phyloP scores from a whole-genome alignment of 106 monocot species.

The Platanthera guangdongensis region DNA sequence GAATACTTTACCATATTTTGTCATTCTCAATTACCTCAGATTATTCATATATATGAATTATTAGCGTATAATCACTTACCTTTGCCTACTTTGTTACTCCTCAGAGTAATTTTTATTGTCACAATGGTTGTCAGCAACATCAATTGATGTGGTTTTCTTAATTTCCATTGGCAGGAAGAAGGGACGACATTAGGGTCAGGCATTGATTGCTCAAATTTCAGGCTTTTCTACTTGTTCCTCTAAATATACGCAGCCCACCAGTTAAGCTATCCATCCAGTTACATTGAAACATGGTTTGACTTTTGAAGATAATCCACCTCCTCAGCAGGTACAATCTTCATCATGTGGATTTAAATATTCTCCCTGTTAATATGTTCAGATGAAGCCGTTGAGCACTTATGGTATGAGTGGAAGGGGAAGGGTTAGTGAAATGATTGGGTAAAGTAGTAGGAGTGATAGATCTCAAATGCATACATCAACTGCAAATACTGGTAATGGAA shows the following conservation, averaged over 20 bases:
- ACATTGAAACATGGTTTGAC: not conserved
- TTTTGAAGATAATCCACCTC: not conserved
- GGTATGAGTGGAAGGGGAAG: not conserved
- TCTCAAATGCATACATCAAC: not conserved
- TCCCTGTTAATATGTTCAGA: not conserved
- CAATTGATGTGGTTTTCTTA: not conserved
- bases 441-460: not conserved
- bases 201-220: not conserved
- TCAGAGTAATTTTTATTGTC: constrained; percentile 1
- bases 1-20: not conserved
- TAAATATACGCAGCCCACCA: not conserved
- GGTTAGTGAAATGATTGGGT: not conserved
- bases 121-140: not conserved
- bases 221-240: not conserved
- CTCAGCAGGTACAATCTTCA: not conserved
- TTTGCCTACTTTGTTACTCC: not conserved
- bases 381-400: not conserved
- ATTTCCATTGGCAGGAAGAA: not conserved
- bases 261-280: not conserved
- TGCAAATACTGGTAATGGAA: not conserved
- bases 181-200: not conserved
- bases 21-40: not conserved
- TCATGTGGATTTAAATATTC: not conserved
- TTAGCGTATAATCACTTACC: not conserved
- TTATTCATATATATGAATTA: not conserved